Conservation (phyloP, 768 basidiomycete genomes). For the Lactarius psammicola region DNA sequence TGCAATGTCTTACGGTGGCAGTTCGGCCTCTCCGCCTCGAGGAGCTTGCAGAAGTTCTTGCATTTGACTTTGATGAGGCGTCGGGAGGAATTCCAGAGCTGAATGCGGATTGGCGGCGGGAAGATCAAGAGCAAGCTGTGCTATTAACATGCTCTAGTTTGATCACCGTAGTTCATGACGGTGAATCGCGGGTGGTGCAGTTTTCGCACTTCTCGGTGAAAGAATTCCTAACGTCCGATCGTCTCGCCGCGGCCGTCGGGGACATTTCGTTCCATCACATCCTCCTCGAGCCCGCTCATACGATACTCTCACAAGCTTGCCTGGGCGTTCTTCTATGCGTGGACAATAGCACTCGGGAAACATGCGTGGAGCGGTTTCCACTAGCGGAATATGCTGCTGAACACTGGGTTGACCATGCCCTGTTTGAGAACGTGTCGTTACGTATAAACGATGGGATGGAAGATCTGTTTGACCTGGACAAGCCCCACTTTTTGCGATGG, state of each 20-base stretch:
- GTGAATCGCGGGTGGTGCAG: not conserved
- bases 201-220: conserved; percentile 1
- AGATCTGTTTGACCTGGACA: not conserved
- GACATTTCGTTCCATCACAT: not conserved
- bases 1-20: not conserved
- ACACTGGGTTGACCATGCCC: not conserved
- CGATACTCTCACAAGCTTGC: not conserved
- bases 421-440: not conserved
- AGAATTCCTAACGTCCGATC: not conserved
- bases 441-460: not conserved
- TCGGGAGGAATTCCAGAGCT: not conserved
- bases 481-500: not conserved
- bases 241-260: not conserved
- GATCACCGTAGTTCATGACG: not conserved
- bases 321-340: not conserved
- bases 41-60: not conserved
- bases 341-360: not conserved
- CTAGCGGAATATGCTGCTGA: not conserved
- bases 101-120: not conserved
- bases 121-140: not conserved
- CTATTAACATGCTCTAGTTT: not conserved
- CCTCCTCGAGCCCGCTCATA: not conserved
- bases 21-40: not conserved
- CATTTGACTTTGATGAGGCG: not conserved
- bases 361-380: not conserved